Base-by-base conservation (phyloP, 306 rosid genomes). In the Trichosanthes cucumerina region DNA sequence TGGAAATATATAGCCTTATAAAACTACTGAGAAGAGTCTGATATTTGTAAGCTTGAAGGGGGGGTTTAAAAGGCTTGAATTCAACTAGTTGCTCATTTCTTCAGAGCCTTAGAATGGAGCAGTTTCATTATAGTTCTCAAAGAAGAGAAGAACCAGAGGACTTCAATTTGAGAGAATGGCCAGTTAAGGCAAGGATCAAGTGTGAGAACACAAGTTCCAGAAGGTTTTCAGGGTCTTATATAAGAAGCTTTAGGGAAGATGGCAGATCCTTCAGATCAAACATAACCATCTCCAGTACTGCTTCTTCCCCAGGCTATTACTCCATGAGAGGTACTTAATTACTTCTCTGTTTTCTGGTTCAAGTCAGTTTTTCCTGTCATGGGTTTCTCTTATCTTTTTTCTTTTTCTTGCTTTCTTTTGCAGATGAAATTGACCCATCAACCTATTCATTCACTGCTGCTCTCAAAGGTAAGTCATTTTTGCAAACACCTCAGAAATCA, bases 371-470 rank as follows among this genome's bases (percentile, higher is more conserved):
- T 34, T 1, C 21, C 34, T 56, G 68, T 24, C 46, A 76, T 34
- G 31, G 62, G 8, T 47, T 60, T 38, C 46, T n/a, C 70, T 62
- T 1, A 47, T 26, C 23, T 14, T 59, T 80, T 9, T 70, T 9
- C 18, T 21, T 73, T 8, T 9, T 12, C 54, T 41, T 19, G 9
- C 0, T 28, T 16, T 81, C 79, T 82, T 64, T 80, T n/a, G 79
- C 89, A 95, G 99, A 92, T 86, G 97, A 93, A 84, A 95, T 95
- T 47, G 97, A 92, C 89, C 97, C 99, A 31, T 85, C 99, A 59
- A 92, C 97, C 16, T 95, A 95, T 82, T 92, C 97, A 28, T 95
- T 95, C 89, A 87, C 93, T 53, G 80, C 92, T 62, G 99, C 99
- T 77, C 89, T 92, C 79, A 88, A 87, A 86, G 99, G 99, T 91